Evolutionary conservation across 495 filamentous ascomycete species (phyloP).

Genomic region (Letharia lupina): DNA sequence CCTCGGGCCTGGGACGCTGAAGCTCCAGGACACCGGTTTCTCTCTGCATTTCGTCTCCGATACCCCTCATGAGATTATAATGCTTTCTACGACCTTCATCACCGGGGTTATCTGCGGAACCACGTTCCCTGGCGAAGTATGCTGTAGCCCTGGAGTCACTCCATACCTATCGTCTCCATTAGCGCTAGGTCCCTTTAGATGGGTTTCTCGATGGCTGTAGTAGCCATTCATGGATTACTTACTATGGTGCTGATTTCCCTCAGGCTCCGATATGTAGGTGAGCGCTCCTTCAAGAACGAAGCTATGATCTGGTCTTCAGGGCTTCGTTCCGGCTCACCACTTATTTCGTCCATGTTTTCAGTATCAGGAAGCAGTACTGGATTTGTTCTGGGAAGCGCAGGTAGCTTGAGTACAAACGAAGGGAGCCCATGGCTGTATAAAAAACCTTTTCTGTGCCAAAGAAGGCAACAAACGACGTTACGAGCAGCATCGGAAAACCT

Average conservation of each 20-base stretch:
- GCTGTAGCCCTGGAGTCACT: slow-evolving; percentile 33
- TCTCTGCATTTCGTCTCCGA: slow-evolving; percentile 28
- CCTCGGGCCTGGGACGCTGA: neutral
- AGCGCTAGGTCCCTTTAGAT: slow-evolving; percentile 45
- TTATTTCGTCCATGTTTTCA: neutral
- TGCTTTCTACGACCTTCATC: slow-evolving; percentile 19
- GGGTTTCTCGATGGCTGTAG: fast-evolving
- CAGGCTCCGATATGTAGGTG: neutral
- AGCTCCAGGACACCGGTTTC: slow-evolving; percentile 17
- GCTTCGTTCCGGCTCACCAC: neutral
- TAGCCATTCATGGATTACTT: neutral
- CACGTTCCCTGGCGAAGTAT: slow-evolving; percentile 34
- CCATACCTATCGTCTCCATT: slow-evolving; percentile 33
- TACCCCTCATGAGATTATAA: slow-evolving; percentile 32
- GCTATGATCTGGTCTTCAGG: neutral
- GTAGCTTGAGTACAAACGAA: too few relatives aligned
- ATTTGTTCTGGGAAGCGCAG: too few relatives aligned
- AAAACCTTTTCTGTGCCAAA: neutral
- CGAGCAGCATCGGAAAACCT: neutral
- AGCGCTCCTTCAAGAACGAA: neutral
- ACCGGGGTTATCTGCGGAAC: slow-evolving; percentile 29
- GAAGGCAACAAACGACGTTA: neutral
- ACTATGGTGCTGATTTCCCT: neutral
- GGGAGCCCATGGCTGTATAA: too few relatives aligned
- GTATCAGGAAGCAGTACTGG: neutral